Evolutionary conservation across 2,329 filamentous ascomycete species (phyloP).

Genomic region (Aspergillus sojae): DNA sequence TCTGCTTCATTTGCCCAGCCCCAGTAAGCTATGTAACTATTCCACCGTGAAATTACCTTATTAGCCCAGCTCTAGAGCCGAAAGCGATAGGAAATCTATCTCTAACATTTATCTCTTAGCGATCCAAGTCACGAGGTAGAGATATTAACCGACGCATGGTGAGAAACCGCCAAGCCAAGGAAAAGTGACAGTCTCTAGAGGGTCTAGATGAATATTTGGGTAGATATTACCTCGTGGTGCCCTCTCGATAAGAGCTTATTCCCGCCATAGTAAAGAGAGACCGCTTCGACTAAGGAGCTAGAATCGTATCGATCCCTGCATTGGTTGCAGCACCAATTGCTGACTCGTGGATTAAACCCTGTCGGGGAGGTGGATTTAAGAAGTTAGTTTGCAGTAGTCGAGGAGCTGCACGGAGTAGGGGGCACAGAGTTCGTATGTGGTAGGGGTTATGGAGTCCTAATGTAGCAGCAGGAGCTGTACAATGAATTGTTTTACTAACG

Average conservation of each 20-base stretch:
- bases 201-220: neutral
- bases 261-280: neutral
- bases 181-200: neutral
- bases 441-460: neutral
- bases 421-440: neutral
- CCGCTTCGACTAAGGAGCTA: neutral
- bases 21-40: neutral
- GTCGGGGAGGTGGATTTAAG: neutral
- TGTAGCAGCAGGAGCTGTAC: neutral
- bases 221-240: neutral
- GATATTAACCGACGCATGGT: neutral
- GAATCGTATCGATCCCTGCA: neutral
- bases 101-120: neutral
- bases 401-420: neutral
- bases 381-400: neutral
- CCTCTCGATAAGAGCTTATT: neutral
- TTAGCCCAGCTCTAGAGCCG: neutral
- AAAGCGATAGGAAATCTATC: neutral
- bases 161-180: neutral
- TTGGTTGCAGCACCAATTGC: neutral
- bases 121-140: neutral
- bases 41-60: neutral
- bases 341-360: conserved; percentile 1
- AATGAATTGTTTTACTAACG: neutral
- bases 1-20: neutral